phyloP scores from a whole-genome alignment of 306 rosid species.

The Ceratonia siliqua region DNA sequence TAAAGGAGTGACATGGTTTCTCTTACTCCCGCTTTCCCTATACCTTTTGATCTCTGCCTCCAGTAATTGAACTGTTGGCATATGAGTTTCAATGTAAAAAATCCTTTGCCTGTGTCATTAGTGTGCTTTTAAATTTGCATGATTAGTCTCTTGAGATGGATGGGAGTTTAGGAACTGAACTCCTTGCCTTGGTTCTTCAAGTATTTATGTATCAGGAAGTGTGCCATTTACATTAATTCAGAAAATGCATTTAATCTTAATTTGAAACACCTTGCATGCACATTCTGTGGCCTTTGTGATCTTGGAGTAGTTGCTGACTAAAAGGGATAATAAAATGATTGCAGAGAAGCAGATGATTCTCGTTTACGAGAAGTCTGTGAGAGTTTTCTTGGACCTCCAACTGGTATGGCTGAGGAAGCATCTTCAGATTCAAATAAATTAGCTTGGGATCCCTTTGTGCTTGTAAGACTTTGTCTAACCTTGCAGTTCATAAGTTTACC shows the following conservation, averaged over 20 bases:
- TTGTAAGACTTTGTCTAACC: constrained; percentile 55
- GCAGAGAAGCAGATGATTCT: constrained; percentile 98
- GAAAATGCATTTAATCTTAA: background rate
- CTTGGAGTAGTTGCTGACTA: constrained; percentile 27
- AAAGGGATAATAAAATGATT: constrained; percentile 36
- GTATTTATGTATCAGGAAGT: background rate
- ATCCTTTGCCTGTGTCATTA: background rate
- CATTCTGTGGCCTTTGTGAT: constrained; percentile 9
- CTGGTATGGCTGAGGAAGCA: constrained; percentile 79
- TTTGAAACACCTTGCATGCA: background rate
- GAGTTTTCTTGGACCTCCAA: constrained; percentile 96
- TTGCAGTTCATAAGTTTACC: background rate
- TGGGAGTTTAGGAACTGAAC: background rate
- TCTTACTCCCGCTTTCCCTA: background rate
- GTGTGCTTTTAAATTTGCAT: background rate
- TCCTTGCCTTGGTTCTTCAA: background rate
- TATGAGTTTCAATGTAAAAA: background rate
- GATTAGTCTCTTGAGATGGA: background rate
- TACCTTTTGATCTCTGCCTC: background rate
- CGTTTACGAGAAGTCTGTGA: constrained; percentile 94
- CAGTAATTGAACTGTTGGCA: background rate
- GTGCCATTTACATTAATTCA: background rate
- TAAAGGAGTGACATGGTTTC: background rate
- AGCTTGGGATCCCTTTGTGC: constrained; percentile 93
- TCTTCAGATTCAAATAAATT: constrained; percentile 55